Evolutionary conservation across 345 rosid genomes (phyloP).

Genomic region (Hibiscus trionum): DNA sequence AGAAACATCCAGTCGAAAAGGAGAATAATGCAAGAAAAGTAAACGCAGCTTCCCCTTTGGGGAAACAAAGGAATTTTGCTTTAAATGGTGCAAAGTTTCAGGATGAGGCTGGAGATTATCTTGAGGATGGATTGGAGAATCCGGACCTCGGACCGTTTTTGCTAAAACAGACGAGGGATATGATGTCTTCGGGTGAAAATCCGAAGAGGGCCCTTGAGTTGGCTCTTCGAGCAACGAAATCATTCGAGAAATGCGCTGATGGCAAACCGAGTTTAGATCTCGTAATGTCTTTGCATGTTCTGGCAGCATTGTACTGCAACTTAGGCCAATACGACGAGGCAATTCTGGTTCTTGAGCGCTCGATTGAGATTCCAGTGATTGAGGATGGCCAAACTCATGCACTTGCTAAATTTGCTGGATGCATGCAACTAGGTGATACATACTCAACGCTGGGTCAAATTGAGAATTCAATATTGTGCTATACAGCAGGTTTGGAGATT

Average conservation of each 20-base stretch:
- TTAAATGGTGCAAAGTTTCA: constrained; percentile 23
- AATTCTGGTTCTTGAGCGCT: constrained; percentile 77
- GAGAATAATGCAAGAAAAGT: constrained; percentile 30
- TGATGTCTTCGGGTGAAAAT: constrained; percentile 66
- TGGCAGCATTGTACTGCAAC: constrained; percentile 64
- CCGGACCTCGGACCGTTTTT: constrained; percentile 61
- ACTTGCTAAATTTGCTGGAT: constrained; percentile 87
- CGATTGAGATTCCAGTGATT: constrained; percentile 64
- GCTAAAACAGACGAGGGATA: constrained; percentile 60
- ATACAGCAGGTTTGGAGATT: constrained; percentile 85
- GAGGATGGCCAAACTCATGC: constrained; percentile 78
- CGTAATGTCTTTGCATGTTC: constrained; percentile 77
- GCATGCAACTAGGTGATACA: constrained; percentile 95
- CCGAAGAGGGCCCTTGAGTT: constrained; percentile 57
- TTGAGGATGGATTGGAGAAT: constrained; percentile 28
- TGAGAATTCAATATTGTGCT: constrained; percentile 71
- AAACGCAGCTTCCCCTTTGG: constrained; percentile 17
- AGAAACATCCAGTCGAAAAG: constrained; percentile 27
- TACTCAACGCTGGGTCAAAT: constrained; percentile 74
- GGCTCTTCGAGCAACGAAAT: constrained; percentile 51
- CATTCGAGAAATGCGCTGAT: constrained; percentile 47
- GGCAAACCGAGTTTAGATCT: constrained; percentile 46
- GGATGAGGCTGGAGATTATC: constrained; percentile 23
- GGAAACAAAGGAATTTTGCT: constrained; percentile 39
- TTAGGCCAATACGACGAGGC: constrained; percentile 61